Conservation (phyloP, 495 filamentous ascomycete genomes). For the Hyaloscypha bicolor region DNA sequence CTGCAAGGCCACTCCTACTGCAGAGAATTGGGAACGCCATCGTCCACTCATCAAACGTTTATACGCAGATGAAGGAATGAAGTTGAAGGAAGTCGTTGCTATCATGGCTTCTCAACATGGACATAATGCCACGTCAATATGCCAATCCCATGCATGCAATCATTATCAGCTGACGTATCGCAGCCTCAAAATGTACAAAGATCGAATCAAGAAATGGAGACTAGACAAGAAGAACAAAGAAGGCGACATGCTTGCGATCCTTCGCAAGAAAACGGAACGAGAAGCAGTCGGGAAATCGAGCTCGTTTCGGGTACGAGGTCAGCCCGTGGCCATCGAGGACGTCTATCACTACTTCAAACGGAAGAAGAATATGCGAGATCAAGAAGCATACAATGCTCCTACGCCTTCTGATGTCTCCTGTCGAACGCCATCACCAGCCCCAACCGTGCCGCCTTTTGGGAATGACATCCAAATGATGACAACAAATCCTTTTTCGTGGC, state of each 20-base stretch:
- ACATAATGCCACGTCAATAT: slow-evolving; percentile 4
- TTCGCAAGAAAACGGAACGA: background rate
- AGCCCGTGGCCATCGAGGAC: background rate
- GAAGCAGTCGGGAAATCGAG: background rate
- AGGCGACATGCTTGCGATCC: slow-evolving; percentile 2
- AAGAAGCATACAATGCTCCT: background rate
- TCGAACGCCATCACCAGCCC: background rate
- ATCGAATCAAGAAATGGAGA: slow-evolving; percentile 1
- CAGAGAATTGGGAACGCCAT: slow-evolving; percentile 8
- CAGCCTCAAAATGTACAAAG: slow-evolving; percentile 5
- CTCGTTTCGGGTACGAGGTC: background rate
- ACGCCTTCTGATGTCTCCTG: slow-evolving; percentile 6
- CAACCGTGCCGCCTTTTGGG: background rate
- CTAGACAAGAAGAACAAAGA: slow-evolving; percentile 9
- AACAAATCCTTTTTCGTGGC: background rate
- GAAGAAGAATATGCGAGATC: slow-evolving; percentile 1
- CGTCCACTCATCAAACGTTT: slow-evolving; percentile 8
- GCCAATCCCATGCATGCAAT: background rate
- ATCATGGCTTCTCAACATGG: background rate
- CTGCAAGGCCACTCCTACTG: background rate
- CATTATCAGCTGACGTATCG: background rate
- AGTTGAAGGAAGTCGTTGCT: slow-evolving; percentile 8
- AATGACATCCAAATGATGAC: background rate
- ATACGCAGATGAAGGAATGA: slow-evolving; percentile 5
- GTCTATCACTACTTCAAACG: background rate